Base-by-base conservation (phyloP, 169 alveolate species). In the Plasmodium inui region DNA sequence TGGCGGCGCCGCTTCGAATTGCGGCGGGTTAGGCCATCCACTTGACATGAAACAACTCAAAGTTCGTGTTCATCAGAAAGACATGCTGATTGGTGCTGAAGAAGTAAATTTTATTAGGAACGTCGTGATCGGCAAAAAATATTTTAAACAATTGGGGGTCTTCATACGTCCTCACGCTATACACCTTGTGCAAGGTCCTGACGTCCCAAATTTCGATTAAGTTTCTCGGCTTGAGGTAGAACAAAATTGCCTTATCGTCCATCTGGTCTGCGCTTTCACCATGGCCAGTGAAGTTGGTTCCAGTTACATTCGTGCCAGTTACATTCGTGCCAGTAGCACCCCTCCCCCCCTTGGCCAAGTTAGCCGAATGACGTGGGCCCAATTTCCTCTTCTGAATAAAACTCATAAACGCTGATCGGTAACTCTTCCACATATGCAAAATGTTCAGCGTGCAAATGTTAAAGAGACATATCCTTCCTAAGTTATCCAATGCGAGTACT, bases 371-470 rank as follows among this genome's bases (percentile, higher is more conserved):
- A 28, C 55, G 57, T 44, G 14, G n/a, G 1, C 6, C 26, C 28
- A 28, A 3, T 55, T 44, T 82, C 32, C 53, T 84, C 32, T 34
- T 89, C 55, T 79, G 79, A 39, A 89, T 80, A 67, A 89, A 89
- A 8, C 84, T 44, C 94, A 89, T 89, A 89, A 80, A 89, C 0
- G 94, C 89, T 10, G 84, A 57, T 50, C 94, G 67, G 50, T 89
- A 89, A 80, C 94, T 89, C 70, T 89, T 89, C 94, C 94, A 89
- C 76, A 89, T 81, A 28, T 89, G 76, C 22, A 89, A 70, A 89
- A 89, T 89, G 73, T 9, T 80, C 12, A 89, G 26, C 5, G 91
- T 89, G 8, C 83, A 80, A 2, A 89, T 41, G 50, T 89, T 89
- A 57, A 39, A 67, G n/a, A 89, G 61, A 19, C 83, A 80, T 7